Conservation (phyloP, 2,329 filamentous ascomycete species). For the Sporothrix pallida region DNA sequence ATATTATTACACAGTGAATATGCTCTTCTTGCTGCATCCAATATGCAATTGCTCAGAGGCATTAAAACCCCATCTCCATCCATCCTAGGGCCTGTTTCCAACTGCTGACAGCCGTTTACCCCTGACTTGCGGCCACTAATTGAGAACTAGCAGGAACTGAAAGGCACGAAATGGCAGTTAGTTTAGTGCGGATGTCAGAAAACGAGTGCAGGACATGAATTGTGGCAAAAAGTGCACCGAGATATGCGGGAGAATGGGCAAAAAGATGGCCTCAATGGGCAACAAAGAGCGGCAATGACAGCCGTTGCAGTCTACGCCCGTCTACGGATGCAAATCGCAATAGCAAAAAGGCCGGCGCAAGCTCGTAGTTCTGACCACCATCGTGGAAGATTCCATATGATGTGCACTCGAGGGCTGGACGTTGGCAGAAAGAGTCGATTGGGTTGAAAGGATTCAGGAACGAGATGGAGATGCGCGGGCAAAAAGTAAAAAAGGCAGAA, state of each 20-base stretch:
- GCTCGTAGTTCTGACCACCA: background rate
- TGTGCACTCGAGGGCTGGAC: background rate
- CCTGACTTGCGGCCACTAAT: slow-evolving; percentile 18
- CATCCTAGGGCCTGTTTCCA: background rate
- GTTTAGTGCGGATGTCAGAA: slow-evolving; percentile 1
- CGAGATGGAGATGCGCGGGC: background rate
- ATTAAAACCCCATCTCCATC: background rate
- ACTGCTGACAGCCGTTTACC: background rate
- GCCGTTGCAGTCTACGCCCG: background rate
- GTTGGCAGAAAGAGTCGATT: background rate
- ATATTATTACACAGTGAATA: background rate
- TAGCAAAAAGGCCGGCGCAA: background rate
- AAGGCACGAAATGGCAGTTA: no score
- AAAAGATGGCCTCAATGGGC: background rate
- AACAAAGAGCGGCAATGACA: background rate
- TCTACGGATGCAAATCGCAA: background rate
- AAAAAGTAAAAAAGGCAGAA: background rate
- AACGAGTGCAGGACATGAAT: background rate
- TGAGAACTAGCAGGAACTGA: background rate
- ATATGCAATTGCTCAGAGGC: background rate
- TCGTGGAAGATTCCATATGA: background rate
- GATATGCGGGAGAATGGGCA: no score
- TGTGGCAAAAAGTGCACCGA: no score
- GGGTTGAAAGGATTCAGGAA: background rate
- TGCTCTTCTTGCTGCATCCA: background rate